Percentiles rank a stretch among this genome's conserved stretches.
These are phyloP conservation scores for Lomentospora prolificans DNA, from an alignment of 2,329 filamentous ascomycete species.

Conservation along the genomic window DNA sequence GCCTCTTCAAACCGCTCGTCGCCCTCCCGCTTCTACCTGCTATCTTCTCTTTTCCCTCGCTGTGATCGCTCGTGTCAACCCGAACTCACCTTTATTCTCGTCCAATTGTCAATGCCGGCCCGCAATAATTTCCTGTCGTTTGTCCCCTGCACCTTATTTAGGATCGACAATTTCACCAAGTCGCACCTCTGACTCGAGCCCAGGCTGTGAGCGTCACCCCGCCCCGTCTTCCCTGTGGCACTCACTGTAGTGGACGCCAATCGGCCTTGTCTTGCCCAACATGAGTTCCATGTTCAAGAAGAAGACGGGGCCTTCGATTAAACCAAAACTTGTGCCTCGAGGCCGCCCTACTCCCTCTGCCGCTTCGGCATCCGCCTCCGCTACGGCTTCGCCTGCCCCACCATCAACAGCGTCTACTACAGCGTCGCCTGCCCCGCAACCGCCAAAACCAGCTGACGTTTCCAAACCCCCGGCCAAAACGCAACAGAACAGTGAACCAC, in stretches of 20 bases:
- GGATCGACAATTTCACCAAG: background rate
- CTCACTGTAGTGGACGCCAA: background rate
- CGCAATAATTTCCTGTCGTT: background rate
- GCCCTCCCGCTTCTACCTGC: background rate
- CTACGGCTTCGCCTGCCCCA: conserved; percentile 4
- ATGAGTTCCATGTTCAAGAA: conserved; percentile 65
- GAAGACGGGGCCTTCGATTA: conserved; percentile 51
- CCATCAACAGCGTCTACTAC: conserved; percentile 4
- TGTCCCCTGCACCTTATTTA: background rate
- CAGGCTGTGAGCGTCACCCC: background rate
- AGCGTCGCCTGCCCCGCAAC: conserved; percentile 5
- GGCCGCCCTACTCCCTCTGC: conserved; percentile 34
- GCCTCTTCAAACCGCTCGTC: background rate
- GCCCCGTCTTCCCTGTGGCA: background rate
- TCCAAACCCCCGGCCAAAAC: background rate
- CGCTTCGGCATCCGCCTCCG: conserved; percentile 13
- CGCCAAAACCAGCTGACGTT: background rate
- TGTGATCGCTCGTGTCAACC: too few species aligned
- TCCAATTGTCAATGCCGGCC: background rate
- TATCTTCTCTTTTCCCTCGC: background rate
- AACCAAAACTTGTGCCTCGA: conserved; percentile 56
- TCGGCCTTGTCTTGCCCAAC: conserved; percentile 18
- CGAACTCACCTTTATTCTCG: background rate
- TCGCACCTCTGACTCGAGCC: background rate
- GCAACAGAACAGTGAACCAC: background rate